A percentile compares a stretch with the other conserved stretches of the same genome.
phyloP scores from a whole-genome alignment of 768 basidiomycete species.

The Mycena sanguinolenta region DNA sequence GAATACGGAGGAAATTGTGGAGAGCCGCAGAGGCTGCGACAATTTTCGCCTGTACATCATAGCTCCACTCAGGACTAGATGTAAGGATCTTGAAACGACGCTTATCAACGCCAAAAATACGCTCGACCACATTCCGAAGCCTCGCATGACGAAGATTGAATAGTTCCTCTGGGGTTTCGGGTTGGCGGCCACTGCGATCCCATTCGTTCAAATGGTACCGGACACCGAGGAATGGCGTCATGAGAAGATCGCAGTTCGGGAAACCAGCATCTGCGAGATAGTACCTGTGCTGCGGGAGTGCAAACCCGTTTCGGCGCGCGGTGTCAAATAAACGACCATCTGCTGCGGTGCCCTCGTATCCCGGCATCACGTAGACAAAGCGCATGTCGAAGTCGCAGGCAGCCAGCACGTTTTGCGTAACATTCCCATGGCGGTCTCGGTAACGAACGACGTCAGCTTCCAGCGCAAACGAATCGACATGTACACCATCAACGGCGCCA shows the following conservation, averaged over 20 bases:
- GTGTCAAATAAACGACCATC: background rate
- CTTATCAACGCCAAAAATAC: background rate
- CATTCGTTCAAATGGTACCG: background rate
- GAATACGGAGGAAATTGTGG: background rate
- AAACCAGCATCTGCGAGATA: background rate
- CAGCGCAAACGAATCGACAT: background rate
- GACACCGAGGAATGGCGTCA: background rate
- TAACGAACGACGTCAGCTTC: background rate
- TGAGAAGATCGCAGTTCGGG: background rate
- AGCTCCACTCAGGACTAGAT: background rate
- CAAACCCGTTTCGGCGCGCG: background rate
- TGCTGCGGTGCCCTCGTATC: background rate
- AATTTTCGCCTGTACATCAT: background rate
- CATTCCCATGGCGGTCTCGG: background rate
- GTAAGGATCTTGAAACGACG: background rate
- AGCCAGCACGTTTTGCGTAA: background rate
- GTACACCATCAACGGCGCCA: background rate
- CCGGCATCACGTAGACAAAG: background rate
- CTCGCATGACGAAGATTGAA: background rate
- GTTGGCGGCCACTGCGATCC: background rate
- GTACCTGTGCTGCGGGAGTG: background rate
- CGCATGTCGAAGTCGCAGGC: background rate
- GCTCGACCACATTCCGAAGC: background rate
- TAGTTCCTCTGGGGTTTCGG: background rate
- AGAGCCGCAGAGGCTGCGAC: background rate